phyloP scores from a whole-genome alignment of 768 basidiomycete genomes.

The Mycena rebaudengoi region DNA sequence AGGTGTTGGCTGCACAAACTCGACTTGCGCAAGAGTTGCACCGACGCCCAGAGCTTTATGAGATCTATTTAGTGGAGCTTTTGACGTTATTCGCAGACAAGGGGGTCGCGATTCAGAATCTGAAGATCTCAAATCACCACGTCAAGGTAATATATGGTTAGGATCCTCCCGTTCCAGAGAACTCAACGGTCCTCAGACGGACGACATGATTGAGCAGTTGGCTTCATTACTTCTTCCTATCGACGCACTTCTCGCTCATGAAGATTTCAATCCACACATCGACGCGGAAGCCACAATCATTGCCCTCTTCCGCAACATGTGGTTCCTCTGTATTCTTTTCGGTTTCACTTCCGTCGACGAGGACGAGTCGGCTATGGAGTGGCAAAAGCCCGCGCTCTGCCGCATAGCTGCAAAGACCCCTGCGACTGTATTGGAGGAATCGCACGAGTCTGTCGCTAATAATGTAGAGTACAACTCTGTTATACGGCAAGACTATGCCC shows the following conservation, averaged over 20 bases:
- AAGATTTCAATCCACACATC: conserved; percentile 68
- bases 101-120: conserved; percentile 88
- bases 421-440: conserved; percentile 80
- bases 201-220: conserved; percentile 87
- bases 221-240: conserved; percentile 91
- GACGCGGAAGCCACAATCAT: conserved; percentile 67
- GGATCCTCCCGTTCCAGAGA: conserved; percentile 9
- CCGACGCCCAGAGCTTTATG: conserved; percentile 79
- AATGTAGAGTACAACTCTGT: conserved; percentile 94
- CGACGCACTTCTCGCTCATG: conserved; percentile 82
- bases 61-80: conserved; percentile 84
- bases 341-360: conserved; percentile 71
- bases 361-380: conserved; percentile 74
- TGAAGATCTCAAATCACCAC: conserved; percentile 70
- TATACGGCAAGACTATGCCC: conserved; percentile 84
- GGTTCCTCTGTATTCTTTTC: conserved; percentile 92
- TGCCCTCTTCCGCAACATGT: conserved; percentile 88
- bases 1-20: conserved; percentile 93
- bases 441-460: conserved; percentile 83
- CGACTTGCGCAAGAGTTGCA: conserved; percentile 83
- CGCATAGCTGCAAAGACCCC: conserved; percentile 91
- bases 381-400: conserved; percentile 78
- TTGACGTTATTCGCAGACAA: conserved; percentile 90
- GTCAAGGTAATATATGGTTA: conserved; percentile 59
- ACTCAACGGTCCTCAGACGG: conserved; percentile 56